Percentiles rank a stretch among this genome's conserved stretches.
These are phyloP conservation scores for Rhynchospora tenuis DNA, from an alignment of 176 grass and related monocot species.

Conservation along the genomic window DNA sequence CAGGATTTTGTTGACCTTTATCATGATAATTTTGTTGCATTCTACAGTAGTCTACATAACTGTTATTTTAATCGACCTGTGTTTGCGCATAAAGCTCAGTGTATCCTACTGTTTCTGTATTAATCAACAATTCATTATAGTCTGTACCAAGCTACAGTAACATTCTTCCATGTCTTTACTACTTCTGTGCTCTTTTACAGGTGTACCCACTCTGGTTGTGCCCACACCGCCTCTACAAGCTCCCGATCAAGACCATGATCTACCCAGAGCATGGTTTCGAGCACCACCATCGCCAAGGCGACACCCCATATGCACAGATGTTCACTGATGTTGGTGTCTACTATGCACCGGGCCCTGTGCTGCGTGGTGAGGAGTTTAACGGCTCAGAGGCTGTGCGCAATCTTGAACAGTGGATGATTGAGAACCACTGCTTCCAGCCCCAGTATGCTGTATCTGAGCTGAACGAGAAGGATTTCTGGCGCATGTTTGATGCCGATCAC, in stretches of 20 bases:
- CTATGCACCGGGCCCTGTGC: slow-evolving; percentile 54
- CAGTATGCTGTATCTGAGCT: slow-evolving; percentile 92
- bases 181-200: slow-evolving; percentile 23
- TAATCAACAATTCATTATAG: background rate
- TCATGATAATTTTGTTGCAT: background rate
- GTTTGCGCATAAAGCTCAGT: background rate
- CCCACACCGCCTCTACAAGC: slow-evolving; percentile 88
- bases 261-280: slow-evolving; percentile 83
- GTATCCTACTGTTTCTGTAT: background rate
- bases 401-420: slow-evolving; percentile 83
- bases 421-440: slow-evolving; percentile 96
- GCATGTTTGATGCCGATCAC: slow-evolving; percentile 87
- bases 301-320: slow-evolving; percentile 85
- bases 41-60: background rate
- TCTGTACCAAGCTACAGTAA: background rate
- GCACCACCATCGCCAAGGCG: slow-evolving; percentile 78
- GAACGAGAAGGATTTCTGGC: slow-evolving; percentile 95
- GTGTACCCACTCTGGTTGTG: slow-evolving; percentile 90
- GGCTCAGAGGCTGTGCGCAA: slow-evolving; percentile 52
- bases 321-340: slow-evolving; percentile 88
- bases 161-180: background rate
- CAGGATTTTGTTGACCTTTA: background rate
- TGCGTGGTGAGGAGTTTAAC: slow-evolving; percentile 66
- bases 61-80: background rate
- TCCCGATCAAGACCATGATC: slow-evolving; percentile 85